These are phyloP conservation scores for Rhodotorula glutinis DNA, from an alignment of 1,284 basidiomycete genomes.

Conservation along the genomic window DNA sequence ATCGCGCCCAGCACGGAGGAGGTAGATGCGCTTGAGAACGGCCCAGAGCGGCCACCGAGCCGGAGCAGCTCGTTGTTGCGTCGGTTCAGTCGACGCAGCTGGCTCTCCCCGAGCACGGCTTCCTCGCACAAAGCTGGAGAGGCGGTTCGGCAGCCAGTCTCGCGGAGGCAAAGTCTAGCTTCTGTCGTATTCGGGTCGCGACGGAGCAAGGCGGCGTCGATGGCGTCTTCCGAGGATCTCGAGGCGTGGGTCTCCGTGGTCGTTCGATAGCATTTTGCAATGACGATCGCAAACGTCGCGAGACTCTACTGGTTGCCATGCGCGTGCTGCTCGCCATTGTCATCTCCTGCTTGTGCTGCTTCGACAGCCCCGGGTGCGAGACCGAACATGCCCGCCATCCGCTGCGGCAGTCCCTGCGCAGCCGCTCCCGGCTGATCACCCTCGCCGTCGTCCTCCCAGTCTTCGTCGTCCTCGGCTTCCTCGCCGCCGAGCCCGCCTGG, in stretches of 20 bases:
- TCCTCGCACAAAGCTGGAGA: no score
- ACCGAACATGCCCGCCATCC: conserved; percentile 19
- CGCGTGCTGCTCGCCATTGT: not conserved
- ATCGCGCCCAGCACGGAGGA: no score
- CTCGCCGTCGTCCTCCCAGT: not conserved
- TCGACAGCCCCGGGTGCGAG: not conserved
- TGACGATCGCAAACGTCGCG: not conserved
- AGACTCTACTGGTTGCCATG: not conserved
- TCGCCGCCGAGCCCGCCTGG: conserved; percentile 27
- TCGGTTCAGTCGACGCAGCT: no score
- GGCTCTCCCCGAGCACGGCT: no score
- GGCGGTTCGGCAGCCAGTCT: no score
- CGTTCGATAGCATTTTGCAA: not conserved
- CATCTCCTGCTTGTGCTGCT: not conserved
- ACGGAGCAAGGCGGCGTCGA: no score
- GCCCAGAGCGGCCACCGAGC: not conserved
- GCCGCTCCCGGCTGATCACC: not conserved
- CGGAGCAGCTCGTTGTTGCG: not conserved
- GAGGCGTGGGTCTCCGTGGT: conserved; percentile 17
- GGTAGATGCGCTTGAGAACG: no score
- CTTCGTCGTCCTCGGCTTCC: conserved; percentile 12
- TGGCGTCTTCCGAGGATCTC: not conserved
- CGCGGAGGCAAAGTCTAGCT: not conserved
- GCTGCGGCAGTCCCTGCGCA: conserved; percentile 8
- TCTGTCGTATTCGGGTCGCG: not conserved